Base-by-base conservation (phyloP, 2,329 filamentous ascomycete genomes). In the Zymoseptoria tritici region DNA sequence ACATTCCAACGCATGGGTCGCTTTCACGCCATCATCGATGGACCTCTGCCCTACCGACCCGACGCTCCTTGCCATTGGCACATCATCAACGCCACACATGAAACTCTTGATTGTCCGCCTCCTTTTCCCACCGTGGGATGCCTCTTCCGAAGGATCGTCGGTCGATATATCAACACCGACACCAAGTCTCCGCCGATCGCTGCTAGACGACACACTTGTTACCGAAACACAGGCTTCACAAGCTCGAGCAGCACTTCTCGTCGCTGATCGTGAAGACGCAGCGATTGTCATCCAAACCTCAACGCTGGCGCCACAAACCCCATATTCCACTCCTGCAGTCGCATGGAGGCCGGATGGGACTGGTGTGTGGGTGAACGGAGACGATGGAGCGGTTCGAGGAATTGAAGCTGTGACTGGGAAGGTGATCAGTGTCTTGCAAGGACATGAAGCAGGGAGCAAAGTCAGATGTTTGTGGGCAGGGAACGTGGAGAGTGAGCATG, bases 361-460 rank as follows among this genome's bases (percentile, higher is more conserved):
- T 50, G 85, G 85, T 0, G 73, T 87, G 0, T 87, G 82, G 78
- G 83, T 87, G 11, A 87, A 85, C 72, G 82, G 83, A 3, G 85
- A 87, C 66, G 85, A 87, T 68, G 85, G 85, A 0, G 75, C 82
- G 7, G 76, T 87, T 26, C 75, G 84, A 54, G 85, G 84, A 0
- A 74, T 87, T 6, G 84, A 87, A 68, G 75, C 78, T 2, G 79
- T 72, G 58, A 85, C 78, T 1, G 85, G 85, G 6, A 86, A 83
- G 70, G 73, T 86, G 2, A 71, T 81, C 24, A 72, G 74, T 21
- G 76, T 72, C 36, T 69, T 87, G 57, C 70, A 72, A 55, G 82
- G 78, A 2, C 83, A 86, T 71, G 81, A 84, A 58, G 70, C 75
- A 21, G 83, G 82, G 9, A 81, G 75, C 56, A 86, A 86, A 68